Conservation (phyloP, 2,329 filamentous ascomycete genomes). For the Aspergillus sp. region DNA sequence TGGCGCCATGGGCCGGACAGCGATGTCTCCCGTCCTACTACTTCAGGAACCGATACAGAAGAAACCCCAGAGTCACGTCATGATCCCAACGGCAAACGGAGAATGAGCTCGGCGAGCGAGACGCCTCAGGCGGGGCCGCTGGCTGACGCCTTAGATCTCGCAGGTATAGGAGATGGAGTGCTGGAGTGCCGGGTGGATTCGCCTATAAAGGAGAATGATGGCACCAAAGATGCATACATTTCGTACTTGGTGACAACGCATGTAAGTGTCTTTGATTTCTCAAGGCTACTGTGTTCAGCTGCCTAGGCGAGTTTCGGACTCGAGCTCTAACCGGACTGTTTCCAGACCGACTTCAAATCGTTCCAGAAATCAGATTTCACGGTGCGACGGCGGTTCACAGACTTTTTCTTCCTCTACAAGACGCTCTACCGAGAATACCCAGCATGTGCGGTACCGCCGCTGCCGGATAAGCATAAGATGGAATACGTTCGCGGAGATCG, state of each 20-base stretch:
- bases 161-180: constrained; percentile 70
- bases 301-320: constrained; percentile 21
- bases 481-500: constrained; percentile 96
- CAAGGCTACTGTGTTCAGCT: constrained; percentile 18
- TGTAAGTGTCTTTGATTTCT: constrained; percentile 55
- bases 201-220: constrained; percentile 93
- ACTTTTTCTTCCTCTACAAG: constrained; percentile 97
- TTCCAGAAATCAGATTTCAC: constrained; percentile 81
- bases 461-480: constrained; percentile 99
- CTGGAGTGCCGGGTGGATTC: constrained; percentile 82
- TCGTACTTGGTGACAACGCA: constrained; percentile 93
- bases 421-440: constrained; percentile 85
- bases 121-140: constrained; percentile 55
- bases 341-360: constrained; percentile 87
- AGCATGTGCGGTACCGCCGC: constrained; percentile 86
- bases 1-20: constrained; percentile 70
- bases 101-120: constrained; percentile 50
- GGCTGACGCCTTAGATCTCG: constrained; percentile 62
- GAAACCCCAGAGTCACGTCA: constrained; percentile 39
- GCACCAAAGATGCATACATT: constrained; percentile 94
- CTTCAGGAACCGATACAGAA: constrained; percentile 47
- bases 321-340: constrained; percentile 21
- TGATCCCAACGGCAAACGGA: constrained; percentile 54
- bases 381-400: constrained; percentile 90
- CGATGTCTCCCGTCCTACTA: constrained; percentile 47